Conservation (phyloP, 495 filamentous ascomycete genomes). For the Aspergillus cavernicola region DNA sequence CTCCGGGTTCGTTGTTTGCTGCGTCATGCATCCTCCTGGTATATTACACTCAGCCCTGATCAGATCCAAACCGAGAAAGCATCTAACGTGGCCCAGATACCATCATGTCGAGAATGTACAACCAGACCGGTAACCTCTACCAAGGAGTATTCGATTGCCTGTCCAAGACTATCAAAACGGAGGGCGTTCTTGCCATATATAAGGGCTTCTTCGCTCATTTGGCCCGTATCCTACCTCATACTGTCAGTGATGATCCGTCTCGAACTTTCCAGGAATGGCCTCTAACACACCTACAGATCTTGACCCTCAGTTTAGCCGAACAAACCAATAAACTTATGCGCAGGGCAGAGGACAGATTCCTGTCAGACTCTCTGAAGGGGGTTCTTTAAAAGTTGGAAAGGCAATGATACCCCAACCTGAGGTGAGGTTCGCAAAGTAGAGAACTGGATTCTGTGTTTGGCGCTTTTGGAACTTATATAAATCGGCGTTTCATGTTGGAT, state of each 20-base stretch:
- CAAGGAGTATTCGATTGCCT: constrained; percentile 88
- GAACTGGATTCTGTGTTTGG: not conserved
- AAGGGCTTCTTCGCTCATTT: constrained; percentile 97
- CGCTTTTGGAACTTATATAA: constrained; percentile 13
- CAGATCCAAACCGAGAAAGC: not conserved
- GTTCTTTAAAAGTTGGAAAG: constrained; percentile 33
- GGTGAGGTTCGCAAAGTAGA: not conserved
- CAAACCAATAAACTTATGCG: constrained; percentile 92
- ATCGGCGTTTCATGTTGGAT: constrained; percentile 20
- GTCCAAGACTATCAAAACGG: constrained; percentile 82
- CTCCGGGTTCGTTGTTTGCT: constrained; percentile 95
- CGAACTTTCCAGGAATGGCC: constrained; percentile 11
- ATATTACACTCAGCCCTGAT: constrained; percentile 21
- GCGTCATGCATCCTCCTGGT: constrained; percentile 97
- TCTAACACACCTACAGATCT: constrained; percentile 47
- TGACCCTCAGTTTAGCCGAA: constrained; percentile 90
- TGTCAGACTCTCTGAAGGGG: constrained; percentile 47
- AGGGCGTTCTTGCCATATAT: constrained; percentile 91
- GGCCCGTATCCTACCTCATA: constrained; percentile 91
- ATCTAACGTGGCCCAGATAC: constrained; percentile 60
- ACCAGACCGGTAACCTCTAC: constrained; percentile 97
- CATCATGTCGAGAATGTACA: constrained; percentile 98
- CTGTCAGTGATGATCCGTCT: no score
- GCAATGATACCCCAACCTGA: not conserved
- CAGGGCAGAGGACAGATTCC: constrained; percentile 66